Conservation (phyloP, 257 asterid species). For the Jaltomata sinuosa region DNA sequence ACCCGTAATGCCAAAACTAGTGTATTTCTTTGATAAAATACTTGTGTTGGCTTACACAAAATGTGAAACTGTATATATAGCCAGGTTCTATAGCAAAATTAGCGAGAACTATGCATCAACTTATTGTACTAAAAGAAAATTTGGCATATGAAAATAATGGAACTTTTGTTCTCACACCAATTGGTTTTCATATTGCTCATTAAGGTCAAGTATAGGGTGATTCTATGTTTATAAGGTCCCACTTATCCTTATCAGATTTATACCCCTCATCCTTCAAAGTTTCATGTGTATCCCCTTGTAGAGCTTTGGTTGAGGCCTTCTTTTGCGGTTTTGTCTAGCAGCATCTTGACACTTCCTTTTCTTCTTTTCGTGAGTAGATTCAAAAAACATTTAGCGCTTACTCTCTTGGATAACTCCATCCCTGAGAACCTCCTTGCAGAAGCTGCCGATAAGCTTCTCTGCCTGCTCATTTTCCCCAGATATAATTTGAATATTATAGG, state of each 20-base stretch:
- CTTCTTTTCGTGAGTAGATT: conserved; percentile 30
- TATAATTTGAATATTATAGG: conserved; percentile 31
- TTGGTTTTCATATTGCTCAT: neutral
- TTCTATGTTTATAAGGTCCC: conserved; percentile 31
- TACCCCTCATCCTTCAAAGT: conserved; percentile 14
- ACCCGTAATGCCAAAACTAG: neutral
- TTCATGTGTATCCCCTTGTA: conserved; percentile 5
- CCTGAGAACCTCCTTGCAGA: conserved; percentile 29
- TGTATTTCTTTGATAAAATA: neutral
- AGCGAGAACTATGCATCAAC: neutral
- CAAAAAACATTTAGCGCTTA: conserved; percentile 40
- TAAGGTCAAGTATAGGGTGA: conserved; percentile 33
- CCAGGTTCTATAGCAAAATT: neutral
- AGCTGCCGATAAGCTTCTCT: conserved; percentile 30
- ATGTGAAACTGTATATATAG: neutral
- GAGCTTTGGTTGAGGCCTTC: conserved; percentile 24
- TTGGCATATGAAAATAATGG: neutral
- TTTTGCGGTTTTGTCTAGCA: conserved; percentile 31
- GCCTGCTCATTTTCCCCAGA: conserved; percentile 29
- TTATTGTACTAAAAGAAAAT: neutral
- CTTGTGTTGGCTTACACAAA: neutral
- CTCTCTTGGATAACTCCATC: conserved; percentile 40
- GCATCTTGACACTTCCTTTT: conserved; percentile 44
- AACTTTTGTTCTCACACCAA: neutral
- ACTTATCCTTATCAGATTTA: conserved; percentile 40